Evolutionary conservation across 2,329 filamentous ascomycete species (phyloP).

Genomic region (Colletotrichum sojae): DNA sequence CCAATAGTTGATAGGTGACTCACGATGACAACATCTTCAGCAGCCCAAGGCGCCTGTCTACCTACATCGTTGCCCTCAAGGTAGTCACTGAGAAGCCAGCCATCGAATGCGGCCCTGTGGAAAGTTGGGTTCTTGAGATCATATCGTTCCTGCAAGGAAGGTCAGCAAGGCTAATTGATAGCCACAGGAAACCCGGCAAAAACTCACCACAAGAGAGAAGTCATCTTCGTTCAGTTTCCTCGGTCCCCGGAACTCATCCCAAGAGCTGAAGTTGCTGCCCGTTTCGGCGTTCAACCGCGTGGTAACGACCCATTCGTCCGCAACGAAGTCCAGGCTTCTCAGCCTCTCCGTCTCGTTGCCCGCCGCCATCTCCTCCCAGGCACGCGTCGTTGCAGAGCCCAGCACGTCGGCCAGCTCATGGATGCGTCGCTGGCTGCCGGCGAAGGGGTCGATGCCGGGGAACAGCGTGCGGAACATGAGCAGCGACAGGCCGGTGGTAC

Average conservation of each 20-base stretch:
- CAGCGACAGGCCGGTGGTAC: conserved; percentile 11
- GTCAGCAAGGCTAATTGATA: neutral
- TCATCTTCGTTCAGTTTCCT: neutral
- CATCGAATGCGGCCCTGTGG: conserved; percentile 24
- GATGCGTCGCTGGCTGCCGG: conserved; percentile 22
- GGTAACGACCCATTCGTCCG: conserved; percentile 21
- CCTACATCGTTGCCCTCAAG: conserved; percentile 9
- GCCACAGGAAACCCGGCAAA: neutral
- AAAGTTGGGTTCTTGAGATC: conserved; percentile 23
- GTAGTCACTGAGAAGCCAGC: conserved; percentile 20
- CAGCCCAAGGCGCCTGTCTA: neutral
- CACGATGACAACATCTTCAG: conserved; percentile 25
- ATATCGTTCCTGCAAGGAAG: conserved; percentile 11
- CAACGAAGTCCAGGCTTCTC: neutral
- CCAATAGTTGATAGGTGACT: neutral
- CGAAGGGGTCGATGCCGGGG: conserved; percentile 20
- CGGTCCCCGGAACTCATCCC: conserved; percentile 29
- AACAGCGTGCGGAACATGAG: conserved; percentile 23
- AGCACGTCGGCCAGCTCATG: conserved; percentile 26
- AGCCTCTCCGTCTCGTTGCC: neutral
- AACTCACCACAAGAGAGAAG: conserved; percentile 21
- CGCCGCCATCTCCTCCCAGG: neutral
- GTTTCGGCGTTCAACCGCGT: conserved; percentile 23
- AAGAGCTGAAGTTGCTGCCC: conserved; percentile 16
- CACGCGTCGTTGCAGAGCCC: conserved; percentile 10